Base-by-base conservation (phyloP, 73 alveolate genomes). In the Paramecium caudatum region DNA sequence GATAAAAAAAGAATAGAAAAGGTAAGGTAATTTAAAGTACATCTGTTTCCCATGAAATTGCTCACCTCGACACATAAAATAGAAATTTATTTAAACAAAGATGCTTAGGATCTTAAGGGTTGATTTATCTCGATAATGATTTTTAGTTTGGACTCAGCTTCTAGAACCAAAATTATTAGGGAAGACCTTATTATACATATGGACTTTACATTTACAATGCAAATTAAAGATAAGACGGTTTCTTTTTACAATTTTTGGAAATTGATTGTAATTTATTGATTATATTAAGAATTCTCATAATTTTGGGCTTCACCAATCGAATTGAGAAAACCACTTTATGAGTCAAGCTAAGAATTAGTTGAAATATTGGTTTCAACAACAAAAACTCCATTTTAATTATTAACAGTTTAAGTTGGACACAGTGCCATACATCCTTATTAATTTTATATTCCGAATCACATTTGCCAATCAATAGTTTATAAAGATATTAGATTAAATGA, bases 61-160 rank as follows among this genome's bases (percentile, higher is more conserved):
- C 88, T 43, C 88, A 74, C 43, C 43, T 74, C 16, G 32, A 41
- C 13, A 12, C 16, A 41, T 30, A 37, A 4, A 74, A 74, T 45
- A 1, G 7, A 43, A 41, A 16, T 30, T 39, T 41, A 36, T 74
- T 16, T n/a, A 74, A 74, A 74, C 1, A 74, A n/a, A 16, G 88
- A 45, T 37, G 69, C 9, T 74, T 74, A 37, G 88, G 88, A 37
- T 12, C 69, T 74, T 27, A 43, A 27, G 88, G 88, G 1, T 34
- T 74, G 49, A 7, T 74, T 17, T 74, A 39, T 74, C 39, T 21
- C 16, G 69, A 74, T n/a, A 21, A 74, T 27, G 88, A 47, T 3
- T 1, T 74, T 9, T 12, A 74, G 15, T 41, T 74, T 41, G 88
- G 88, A 30, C 21, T 74, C 36, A 4, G 16, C n/a, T 43, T 41